Evolutionary conservation across 306 rosid genomes (phyloP), one percentile per base, ranked within the genome.

Genomic region (Styphnolobium japonicum): DNA sequence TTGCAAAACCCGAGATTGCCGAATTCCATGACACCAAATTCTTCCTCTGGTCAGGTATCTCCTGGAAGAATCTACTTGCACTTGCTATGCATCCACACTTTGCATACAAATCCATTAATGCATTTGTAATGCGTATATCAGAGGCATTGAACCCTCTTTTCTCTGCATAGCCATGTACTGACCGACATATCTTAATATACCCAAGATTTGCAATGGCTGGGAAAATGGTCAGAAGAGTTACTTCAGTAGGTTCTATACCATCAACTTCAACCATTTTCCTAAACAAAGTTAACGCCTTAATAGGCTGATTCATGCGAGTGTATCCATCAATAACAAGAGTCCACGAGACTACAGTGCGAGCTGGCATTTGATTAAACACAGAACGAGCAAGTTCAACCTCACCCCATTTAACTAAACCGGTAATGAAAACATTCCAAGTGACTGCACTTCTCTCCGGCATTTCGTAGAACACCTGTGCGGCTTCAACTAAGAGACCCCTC

Each of bases 21-120:
- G 97, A 84, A 45, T 89, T 82, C 97, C 96, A 92, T 0, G 96
- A 86, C 45, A 92, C 92, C 79, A 87, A 52, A 83, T 90, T 89
- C 84, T 73, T 92, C 74, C 86, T 80, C 57, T 84, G 63, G 0
- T 52, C 67, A 23, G 88, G 62, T 68, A 87, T 86, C 84, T 86
- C 97, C 53, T 51, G 48, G 57, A 90, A 90, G 16, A 87, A 76
- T 75, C 70, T 89, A 11, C 76, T 62, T 4, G 92, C 83, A 76
- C 91, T 85, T 56, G 37, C 63, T 76, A 90, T 85, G 81, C 97
- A 89, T 22, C 97, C 97, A 51, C 96, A 92, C 76, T 92, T 92
- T 1, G 97, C 89, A 77, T 90, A 92, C 0, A 86, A 81, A 81
- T 92, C 93, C 31, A 89, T 53, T 5, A 92, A 82, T 22, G 97